Conservation (phyloP, 345 rosid genomes). For the Gossypium longicalyx region DNA sequence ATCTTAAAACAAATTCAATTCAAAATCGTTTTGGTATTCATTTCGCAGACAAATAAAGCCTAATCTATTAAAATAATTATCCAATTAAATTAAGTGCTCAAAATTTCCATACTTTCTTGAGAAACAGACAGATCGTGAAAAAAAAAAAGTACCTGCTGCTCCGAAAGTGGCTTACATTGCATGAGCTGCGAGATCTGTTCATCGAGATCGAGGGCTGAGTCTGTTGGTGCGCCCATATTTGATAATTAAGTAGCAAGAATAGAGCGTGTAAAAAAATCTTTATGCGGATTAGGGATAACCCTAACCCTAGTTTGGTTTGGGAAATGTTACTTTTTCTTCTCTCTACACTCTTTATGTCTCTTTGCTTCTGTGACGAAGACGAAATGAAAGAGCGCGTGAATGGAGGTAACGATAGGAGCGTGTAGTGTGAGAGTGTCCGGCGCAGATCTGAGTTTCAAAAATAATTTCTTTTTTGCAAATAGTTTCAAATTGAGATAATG, state of each 20-base stretch:
- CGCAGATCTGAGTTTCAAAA: background rate
- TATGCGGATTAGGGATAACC: constrained; percentile 52
- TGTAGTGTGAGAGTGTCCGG: background rate
- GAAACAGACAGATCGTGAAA: background rate
- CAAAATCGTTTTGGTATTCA: background rate
- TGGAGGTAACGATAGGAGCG: background rate
- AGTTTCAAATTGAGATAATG: too few species aligned
- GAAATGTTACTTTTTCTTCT: background rate
- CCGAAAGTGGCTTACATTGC: constrained; percentile 95
- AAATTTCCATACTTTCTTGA: background rate
- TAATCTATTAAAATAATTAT: background rate
- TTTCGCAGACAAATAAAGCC: background rate
- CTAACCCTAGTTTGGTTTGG: constrained; percentile 46
- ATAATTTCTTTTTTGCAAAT: too few species aligned
- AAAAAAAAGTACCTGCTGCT: constrained; percentile 49
- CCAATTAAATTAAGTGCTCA: background rate
- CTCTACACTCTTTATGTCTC: background rate
- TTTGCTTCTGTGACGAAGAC: background rate
- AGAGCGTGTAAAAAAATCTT: constrained; percentile 12
- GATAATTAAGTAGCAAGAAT: constrained; percentile 17
- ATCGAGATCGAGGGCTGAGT: constrained; percentile 57
- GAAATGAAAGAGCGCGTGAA: background rate
- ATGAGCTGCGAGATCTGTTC: constrained; percentile 86
- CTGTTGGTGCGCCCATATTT: constrained; percentile 65
- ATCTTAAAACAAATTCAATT: background rate